phyloP scores from a whole-genome alignment of 306 rosid genomes.

The Trifolium dubium region DNA sequence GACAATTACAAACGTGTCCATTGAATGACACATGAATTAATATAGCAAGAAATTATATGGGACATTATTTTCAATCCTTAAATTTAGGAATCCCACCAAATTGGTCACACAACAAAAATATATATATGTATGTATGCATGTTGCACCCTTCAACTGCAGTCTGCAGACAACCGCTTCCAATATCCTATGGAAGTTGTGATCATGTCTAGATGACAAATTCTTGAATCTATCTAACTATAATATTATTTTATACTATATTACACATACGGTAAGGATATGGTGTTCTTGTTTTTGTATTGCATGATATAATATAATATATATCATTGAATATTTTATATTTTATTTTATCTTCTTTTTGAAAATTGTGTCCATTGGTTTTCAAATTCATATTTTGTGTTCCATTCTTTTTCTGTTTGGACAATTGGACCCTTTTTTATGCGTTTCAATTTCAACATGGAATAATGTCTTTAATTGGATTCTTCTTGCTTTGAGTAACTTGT shows the following conservation, averaged over 20 bases:
- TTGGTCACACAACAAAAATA: not conserved
- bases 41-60: not conserved
- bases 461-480: not conserved
- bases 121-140: not conserved
- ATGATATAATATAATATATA: not conserved
- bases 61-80: constrained; percentile 12
- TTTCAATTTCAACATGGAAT: not conserved
- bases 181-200: not conserved
- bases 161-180: constrained; percentile 23
- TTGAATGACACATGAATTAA: not conserved
- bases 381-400: not conserved
- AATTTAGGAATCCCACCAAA: constrained; percentile 1
- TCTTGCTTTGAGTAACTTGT: constrained; percentile 31
- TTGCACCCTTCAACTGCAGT: constrained; percentile 1
- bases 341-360: not conserved
- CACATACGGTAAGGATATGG: constrained; percentile 1
- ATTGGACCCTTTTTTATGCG: not conserved
- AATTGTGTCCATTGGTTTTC: constrained; percentile 1
- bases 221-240: not conserved
- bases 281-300: not conserved
- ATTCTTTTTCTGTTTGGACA: constrained; percentile 24
- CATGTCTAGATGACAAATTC: not conserved
- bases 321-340: not conserved
- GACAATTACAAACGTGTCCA: not conserved
- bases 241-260: not conserved